Evolutionary conservation across 441 rosid genomes (phyloP), one percentile per base, ranked within the genome.

Genomic region (Aleurites moluccanus): DNA sequence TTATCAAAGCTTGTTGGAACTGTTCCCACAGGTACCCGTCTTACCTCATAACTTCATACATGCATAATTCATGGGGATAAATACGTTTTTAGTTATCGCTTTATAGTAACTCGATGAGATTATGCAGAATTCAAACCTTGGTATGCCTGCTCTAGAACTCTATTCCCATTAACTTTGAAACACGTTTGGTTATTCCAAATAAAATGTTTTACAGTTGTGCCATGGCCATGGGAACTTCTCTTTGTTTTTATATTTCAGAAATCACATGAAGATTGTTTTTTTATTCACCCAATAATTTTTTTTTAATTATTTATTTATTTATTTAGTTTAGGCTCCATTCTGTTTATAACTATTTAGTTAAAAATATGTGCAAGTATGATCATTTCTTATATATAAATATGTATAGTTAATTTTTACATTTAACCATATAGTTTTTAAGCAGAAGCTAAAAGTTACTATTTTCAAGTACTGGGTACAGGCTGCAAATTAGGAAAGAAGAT

Each of bases 1-100:
- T 52, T 90, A 82, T 73, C 78, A 70, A 45, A 80, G 71, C 77
- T 86, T 96, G 83, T 40, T 75, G 75, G 97, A 90, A 40, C 73
- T 93, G 59, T 96, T 91, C 81, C 98, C 98, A 7, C 90, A 89
- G 94, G 97, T 93, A 78, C 71, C 20, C 3, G 8, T 53, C 15
- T 65, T 11, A 23, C 60, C 47, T 75, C n/a, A 3, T 35, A 57
- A 33, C 44, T 27, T 20, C 13, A 9, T 27, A 3, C 14, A 23
- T 42, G 14, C 25, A 44, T 66, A 44, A 44, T 23, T 66, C 61
- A 30, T 25, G 25, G 10, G 56, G 25, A 21, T 69, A 13, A 52
- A 53, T 53, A 53, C 52, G 23, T 52, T 50, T 1, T 35, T n/a
- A 50, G 25, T 50, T 30, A 50, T 50, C 27, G 11, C 28, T 18